A percentile compares a stretch with the other conserved stretches of the same genome.
Evolutionary conservation across 495 filamentous ascomycete genomes (phyloP).

Genomic region (Massariosphaeria phaeospora): DNA sequence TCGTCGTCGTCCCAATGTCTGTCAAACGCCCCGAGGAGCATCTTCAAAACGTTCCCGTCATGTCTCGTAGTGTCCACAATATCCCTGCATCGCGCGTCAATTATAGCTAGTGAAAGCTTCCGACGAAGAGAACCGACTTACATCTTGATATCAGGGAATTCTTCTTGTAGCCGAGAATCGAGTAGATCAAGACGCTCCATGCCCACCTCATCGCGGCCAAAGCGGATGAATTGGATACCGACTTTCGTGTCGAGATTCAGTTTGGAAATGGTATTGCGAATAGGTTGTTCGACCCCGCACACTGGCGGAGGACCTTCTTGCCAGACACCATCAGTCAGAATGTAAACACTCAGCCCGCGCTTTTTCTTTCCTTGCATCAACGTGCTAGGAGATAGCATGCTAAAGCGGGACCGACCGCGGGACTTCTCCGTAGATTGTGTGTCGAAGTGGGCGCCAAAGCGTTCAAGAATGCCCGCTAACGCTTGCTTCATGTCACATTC

Average conservation of each 20-base stretch:
- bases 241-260: slow-evolving; percentile 31
- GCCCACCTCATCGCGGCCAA: slow-evolving; percentile 38
- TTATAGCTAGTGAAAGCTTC: not conserved
- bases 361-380: too few species aligned
- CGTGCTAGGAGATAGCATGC: too few species aligned
- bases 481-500: slow-evolving; percentile 1
- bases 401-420: slow-evolving; percentile 7
- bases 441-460: not conserved
- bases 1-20: too few species aligned
- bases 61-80: slow-evolving; percentile 38
- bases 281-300: slow-evolving; percentile 25
- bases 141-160: not conserved
- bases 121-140: not conserved
- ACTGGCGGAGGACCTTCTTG: slow-evolving; percentile 13
- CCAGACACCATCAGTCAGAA: slow-evolving; percentile 45
- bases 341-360: slow-evolving; percentile 38
- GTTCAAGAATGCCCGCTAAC: not conserved
- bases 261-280: slow-evolving; percentile 32
- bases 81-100: slow-evolving; percentile 29
- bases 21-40: slow-evolving; percentile 38
- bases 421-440: too few species aligned
- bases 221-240: slow-evolving; percentile 44
- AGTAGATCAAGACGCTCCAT: slow-evolving; percentile 35
- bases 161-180: slow-evolving; percentile 17
- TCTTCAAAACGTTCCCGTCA: slow-evolving; percentile 39